Evolutionary conservation across 257 asterid genomes (phyloP), one percentile per base, ranked within the genome.

Genomic region (Verbascum thapsus): DNA sequence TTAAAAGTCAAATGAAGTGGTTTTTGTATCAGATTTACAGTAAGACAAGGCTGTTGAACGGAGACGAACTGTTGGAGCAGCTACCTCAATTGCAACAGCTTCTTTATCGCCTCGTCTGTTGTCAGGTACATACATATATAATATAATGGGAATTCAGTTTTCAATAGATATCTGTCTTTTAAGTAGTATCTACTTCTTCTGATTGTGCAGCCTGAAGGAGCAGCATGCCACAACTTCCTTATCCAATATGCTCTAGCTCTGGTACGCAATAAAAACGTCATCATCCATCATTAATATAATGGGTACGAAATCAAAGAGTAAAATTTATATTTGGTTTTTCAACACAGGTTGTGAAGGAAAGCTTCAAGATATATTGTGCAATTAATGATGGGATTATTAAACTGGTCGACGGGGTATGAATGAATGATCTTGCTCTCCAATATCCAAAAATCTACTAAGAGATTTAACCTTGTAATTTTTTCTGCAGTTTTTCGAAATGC

Each of bases 341-440:
- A n/a, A n/a, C n/a, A 67, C 56, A 87, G 95, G 84, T 85, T 16
- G 68, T 87, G 74, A 87, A 87, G 71, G 96, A 87, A 78, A 85
- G 94, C 66, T 87, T 87, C 86, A 87, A 85, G 62, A 80, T 87
- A 64, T 88, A 88, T 45, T 88, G 94, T 70, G 83, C 94, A 4
- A 81, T 88, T 53, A 88, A 88, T 56, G 96, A 88, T 53, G 96
- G 96, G 64, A 88, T 88, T 69, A 88, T 88, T 44, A 88, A 88
- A 73, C 91, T 88, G 19, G 96, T 88, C 11, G 96, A 88, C 73
- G 67, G 68, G 88, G 96, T 88, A 72, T n/a, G n/a, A n/a, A n/a
- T n/a, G n/a, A n/a, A n/a, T n/a, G n/a, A n/a, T n/a, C n/a, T n/a
- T n/a, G n/a, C n/a, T n/a, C n/a, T n/a, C n/a, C n/a, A n/a, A n/a